These are phyloP conservation scores for Magnolia kwangsiensis DNA, from an alignment of 164 flowering plant species.

Conservation along the genomic window DNA sequence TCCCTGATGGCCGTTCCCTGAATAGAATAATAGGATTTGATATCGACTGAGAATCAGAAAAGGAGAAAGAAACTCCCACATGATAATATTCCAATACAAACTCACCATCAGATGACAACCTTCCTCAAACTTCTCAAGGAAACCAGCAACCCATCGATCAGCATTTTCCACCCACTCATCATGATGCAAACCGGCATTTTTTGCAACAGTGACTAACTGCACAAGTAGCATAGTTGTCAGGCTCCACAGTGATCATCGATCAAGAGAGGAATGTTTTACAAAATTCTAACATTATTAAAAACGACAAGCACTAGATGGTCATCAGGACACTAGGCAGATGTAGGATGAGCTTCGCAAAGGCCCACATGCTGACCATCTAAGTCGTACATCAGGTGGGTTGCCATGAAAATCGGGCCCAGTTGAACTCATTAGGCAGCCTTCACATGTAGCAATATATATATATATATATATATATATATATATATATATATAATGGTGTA, in stretches of 20 bases:
- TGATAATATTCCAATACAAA: not conserved
- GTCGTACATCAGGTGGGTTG: no score
- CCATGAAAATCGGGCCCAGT: no score
- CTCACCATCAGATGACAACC: slow-evolving; percentile 73
- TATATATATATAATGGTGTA: no score
- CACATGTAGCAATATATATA: no score
- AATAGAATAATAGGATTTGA: not conserved
- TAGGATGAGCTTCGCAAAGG: no score
- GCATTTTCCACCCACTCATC: slow-evolving; percentile 85
- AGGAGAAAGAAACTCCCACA: not conserved
- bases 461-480: no score
- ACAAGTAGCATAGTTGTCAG: not conserved
- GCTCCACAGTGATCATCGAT: not conserved
- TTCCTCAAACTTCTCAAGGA: slow-evolving; percentile 84
- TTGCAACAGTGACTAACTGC: slow-evolving; percentile 67
- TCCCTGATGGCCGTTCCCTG: slow-evolving; percentile 25
- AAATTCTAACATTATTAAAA: not conserved
- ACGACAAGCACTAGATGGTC: no score
- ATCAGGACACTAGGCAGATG: no score
- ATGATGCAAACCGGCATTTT: slow-evolving; percentile 63
- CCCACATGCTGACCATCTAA: no score
- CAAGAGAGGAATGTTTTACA: not conserved
- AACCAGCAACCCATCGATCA: slow-evolving; percentile 78
- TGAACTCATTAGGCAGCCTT: no score
- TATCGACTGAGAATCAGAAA: not conserved